Percentiles rank a stretch among this genome's conserved stretches.
phyloP scores from a whole-genome alignment of 495 filamentous ascomycete genomes.

The Xylaria longipes region DNA sequence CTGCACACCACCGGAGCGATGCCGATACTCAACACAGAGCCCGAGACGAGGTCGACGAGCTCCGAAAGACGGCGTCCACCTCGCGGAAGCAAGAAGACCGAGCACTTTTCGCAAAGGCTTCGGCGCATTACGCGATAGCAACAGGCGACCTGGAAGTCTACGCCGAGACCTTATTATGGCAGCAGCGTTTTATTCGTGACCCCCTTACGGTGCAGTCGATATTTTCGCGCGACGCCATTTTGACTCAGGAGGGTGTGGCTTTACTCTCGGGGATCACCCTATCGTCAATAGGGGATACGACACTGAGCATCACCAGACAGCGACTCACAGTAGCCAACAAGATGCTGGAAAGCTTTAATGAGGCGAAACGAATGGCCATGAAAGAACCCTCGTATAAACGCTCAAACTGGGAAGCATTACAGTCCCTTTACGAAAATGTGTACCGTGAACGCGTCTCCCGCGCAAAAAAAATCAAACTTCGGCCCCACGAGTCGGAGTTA shows the following conservation, averaged over 20 bases:
- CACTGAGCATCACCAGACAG: constrained; percentile 18
- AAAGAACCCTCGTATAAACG: constrained; percentile 22
- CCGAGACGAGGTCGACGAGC: constrained; percentile 21
- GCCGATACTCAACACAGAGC: constrained; percentile 26
- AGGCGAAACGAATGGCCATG: constrained; percentile 23
- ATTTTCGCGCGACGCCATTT: constrained; percentile 27
- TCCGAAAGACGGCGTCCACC: constrained; percentile 33
- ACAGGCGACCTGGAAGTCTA: constrained; percentile 38
- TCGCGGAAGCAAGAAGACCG: constrained; percentile 35
- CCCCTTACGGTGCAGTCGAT: constrained; percentile 34
- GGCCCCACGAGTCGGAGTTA: constrained; percentile 19
- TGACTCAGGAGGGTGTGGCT: constrained; percentile 29
- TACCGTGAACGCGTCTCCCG: constrained; percentile 27
- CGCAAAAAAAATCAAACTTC: constrained; percentile 29
- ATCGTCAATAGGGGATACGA: constrained; percentile 23
- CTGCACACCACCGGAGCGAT: constrained; percentile 20
- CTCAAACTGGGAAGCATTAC: constrained; percentile 17
- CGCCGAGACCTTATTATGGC: constrained; percentile 36
- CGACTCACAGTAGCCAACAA: constrained; percentile 25
- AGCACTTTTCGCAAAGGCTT: constrained; percentile 37
- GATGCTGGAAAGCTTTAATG: constrained; percentile 26
- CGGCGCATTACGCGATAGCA: constrained; percentile 38
- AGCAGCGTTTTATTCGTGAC: constrained; percentile 42
- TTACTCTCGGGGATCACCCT: constrained; percentile 34
- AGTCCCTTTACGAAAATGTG: constrained; percentile 16